phyloP scores from a whole-genome alignment of 805 yeast genomes.

The Yamadazyma phyllophila region DNA sequence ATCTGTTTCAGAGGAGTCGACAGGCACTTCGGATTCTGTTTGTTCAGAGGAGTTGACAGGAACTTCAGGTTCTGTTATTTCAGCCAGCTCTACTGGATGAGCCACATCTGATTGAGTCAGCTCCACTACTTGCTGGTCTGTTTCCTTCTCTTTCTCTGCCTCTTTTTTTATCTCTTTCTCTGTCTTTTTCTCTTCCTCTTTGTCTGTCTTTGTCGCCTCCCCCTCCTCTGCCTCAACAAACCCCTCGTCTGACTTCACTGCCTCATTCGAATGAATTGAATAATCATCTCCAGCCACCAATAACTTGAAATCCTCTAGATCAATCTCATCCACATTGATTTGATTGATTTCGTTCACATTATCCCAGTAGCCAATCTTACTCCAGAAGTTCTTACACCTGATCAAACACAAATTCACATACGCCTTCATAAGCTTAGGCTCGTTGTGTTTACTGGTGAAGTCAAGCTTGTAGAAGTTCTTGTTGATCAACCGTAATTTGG shows the following conservation, averaged over 20 bases:
- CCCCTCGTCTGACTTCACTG: slow-evolving; percentile 4
- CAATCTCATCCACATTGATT: slow-evolving; percentile 24
- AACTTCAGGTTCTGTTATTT: neutral
- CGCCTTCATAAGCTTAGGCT: slow-evolving; percentile 36
- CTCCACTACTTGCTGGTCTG: neutral
- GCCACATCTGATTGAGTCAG: neutral
- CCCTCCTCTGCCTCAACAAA: neutral
- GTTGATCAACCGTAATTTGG: slow-evolving; percentile 64
- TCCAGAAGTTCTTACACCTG: slow-evolving; percentile 77
- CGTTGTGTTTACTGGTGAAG: slow-evolving; percentile 22
- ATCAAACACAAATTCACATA: slow-evolving; percentile 56
- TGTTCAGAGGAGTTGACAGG: neutral
- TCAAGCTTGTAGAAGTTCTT: slow-evolving; percentile 54
- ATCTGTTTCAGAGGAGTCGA: no score
- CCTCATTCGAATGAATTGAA: slow-evolving; percentile 10
- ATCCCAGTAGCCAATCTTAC: slow-evolving; percentile 80
- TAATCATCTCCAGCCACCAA: slow-evolving; percentile 9
- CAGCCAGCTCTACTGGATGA: neutral
- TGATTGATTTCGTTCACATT: slow-evolving; percentile 35
- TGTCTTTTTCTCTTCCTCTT: neutral
- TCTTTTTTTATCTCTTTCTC: no score
- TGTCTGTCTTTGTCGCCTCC: neutral
- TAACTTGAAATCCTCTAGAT: slow-evolving; percentile 19
- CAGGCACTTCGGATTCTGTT: slow-evolving; percentile 3
- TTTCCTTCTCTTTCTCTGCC: neutral